phyloP scores from a whole-genome alignment of 768 basidiomycete genomes.

The Udeniomyces megalosporus region DNA sequence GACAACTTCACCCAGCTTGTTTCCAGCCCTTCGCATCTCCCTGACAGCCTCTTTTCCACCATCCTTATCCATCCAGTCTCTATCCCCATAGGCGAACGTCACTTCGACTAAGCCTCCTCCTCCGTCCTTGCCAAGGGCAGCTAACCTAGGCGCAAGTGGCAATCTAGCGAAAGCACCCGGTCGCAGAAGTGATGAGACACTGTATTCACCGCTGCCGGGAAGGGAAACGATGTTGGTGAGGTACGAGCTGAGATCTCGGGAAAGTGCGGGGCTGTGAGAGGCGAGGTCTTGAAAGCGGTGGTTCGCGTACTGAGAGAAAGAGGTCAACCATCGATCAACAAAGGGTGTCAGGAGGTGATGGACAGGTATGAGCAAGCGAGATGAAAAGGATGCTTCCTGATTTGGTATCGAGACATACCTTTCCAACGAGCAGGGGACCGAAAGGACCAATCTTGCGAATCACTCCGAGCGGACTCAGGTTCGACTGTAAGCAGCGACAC shows the following conservation, averaged over 20 bases:
- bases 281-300: not conserved
- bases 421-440: not conserved
- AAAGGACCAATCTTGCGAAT: not conserved
- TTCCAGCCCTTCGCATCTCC: not conserved
- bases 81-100: not conserved
- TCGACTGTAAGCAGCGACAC: not conserved
- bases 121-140: not conserved
- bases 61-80: conserved; percentile 11
- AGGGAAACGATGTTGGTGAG: conserved; percentile 8
- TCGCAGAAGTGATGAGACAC: not conserved
- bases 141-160: not conserved
- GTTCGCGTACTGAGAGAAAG: not conserved
- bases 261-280: not conserved
- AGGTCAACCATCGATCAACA: not conserved
- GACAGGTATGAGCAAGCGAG: too few relatives aligned
- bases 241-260: not conserved
- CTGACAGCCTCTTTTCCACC: conserved; percentile 7
- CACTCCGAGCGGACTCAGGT: not conserved
- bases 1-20: not conserved
- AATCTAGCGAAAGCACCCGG: conserved; percentile 9
- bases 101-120: not conserved
- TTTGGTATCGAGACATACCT: too few relatives aligned
- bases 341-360: too few relatives aligned
- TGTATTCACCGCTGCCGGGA: conserved; percentile 9
- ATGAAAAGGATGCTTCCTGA: too few relatives aligned